Base-by-base conservation (phyloP, 805 yeast genomes). In the Ogataea saltuana region DNA sequence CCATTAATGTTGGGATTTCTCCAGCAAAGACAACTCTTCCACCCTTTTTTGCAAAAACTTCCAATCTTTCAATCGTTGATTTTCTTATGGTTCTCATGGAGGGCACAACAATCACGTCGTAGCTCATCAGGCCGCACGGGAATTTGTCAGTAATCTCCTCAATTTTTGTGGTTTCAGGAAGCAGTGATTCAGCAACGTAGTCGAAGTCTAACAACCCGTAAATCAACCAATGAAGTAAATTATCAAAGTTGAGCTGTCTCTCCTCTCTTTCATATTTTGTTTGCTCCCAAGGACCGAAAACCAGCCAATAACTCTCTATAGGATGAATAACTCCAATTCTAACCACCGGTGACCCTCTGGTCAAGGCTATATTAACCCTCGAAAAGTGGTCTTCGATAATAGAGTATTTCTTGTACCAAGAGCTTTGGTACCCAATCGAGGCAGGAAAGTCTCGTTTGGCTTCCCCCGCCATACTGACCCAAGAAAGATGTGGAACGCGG, bases 401-500 rank as follows among this genome's bases (percentile, higher is more conserved):
- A n/a, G 10, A 16, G 36, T 42, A 45, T 18, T 42, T 33, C 34
- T 31, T 29, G 33, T 36, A 45, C 49, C 49, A 45, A 15, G 49
- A 15, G 29, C 39, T 31, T 28, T 45, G 49, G 33, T 45, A 45
- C 15, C 49, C 49, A 32, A 45, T 45, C 18, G 39, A 29, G 12
- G 49, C 49, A 4, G 49, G 49, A 26, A 45, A 45, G 37, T 45
- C 49, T 21, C 49, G 27, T 23, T 45, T 45, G 13, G 49, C 41
- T 31, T 45, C 46, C 18, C 49, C 49, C n/a, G 16, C 39, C 49
- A 45, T 45, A 22, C 35, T 31, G 16, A 45, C 49, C 49, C 49
- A 45, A 18, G n/a, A 31, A 13, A 45, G 29, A 33, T 45, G 49
- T 12, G 41, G 46, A 7, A 42, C 45, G 13, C 49, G 38, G 23